Evolutionary conservation across 1,139 yeast genomes (phyloP).

Genomic region (Geotrichum phurueaensis): DNA sequence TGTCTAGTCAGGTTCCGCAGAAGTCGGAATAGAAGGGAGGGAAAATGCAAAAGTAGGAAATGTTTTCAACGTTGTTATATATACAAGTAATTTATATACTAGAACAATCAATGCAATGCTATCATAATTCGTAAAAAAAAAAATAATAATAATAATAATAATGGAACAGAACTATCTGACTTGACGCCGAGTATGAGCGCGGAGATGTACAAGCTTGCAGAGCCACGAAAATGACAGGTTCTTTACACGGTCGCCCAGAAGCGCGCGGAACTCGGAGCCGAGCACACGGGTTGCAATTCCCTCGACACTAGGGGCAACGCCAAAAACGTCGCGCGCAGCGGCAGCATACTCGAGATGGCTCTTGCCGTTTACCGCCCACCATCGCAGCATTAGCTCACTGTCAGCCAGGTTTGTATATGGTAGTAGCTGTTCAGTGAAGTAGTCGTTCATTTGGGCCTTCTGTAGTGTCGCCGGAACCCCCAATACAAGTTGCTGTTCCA

Average conservation of each 20-base stretch:
- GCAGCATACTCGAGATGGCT: conserved; percentile 3
- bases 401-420: neutral
- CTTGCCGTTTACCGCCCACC: neutral
- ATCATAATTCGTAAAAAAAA: neutral
- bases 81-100: neutral
- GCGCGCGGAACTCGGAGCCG: conserved; percentile 1
- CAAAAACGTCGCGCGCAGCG: conserved; percentile 8
- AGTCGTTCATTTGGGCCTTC: conserved; percentile 6
- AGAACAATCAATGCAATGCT: neutral
- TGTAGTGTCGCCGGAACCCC: neutral
- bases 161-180: neutral
- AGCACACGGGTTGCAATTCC: neutral
- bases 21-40: neutral
- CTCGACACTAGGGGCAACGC: conserved; percentile 6
- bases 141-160: neutral
- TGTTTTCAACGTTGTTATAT: neutral
- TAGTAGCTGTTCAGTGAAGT: conserved; percentile 3
- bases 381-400: conserved; percentile 6
- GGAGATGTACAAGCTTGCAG: conserved; percentile 1
- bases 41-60: neutral
- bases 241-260: conserved; percentile 4
- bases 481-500: neutral
- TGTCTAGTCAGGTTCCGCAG: neutral
- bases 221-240: conserved; percentile 9
- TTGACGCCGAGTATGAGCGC: neutral